A percentile compares a stretch with the other conserved stretches of the same genome.
Conservation (phyloP, 768 basidiomycete genomes). For the Calvatia gigantea region DNA sequence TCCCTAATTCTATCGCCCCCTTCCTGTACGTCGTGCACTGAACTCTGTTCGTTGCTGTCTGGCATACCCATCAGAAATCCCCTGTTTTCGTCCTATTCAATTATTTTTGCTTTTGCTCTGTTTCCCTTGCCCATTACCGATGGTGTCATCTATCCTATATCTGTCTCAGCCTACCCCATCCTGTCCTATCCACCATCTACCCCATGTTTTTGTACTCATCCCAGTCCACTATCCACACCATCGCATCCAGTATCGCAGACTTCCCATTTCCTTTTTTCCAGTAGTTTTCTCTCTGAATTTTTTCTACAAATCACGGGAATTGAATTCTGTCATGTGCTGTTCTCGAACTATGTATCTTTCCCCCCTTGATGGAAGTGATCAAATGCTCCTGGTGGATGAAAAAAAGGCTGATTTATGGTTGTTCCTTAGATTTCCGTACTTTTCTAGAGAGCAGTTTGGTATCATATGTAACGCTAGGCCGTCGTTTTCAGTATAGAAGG, state of each 20-base stretch:
- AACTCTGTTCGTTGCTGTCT: neutral
- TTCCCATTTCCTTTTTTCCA: neutral
- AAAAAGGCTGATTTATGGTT: neutral
- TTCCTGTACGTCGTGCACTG: neutral
- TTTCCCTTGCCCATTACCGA: neutral
- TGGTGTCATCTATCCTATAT: neutral
- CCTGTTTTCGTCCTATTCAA: neutral
- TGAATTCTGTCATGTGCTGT: neutral
- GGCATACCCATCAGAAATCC: neutral
- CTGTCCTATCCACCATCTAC: neutral
- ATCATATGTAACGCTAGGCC: constrained; percentile 7
- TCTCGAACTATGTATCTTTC: neutral
- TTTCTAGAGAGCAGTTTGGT: neutral
- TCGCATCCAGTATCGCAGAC: neutral
- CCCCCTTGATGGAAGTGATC: neutral
- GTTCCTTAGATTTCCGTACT: neutral
- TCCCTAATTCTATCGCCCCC: neutral
- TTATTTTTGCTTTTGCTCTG: neutral
- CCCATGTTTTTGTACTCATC: neutral
- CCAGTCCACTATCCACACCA: neutral
- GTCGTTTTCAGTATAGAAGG: neutral
- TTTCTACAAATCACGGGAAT: neutral
- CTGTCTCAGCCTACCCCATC: neutral
- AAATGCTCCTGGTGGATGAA: neutral
- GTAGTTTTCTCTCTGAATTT: neutral